A percentile compares a stretch with the other conserved stretches of the same genome.
These are phyloP conservation scores for Phaeosphaeria sp. DNA, from an alignment of 2,329 filamentous ascomycete genomes.

Conservation along the genomic window DNA sequence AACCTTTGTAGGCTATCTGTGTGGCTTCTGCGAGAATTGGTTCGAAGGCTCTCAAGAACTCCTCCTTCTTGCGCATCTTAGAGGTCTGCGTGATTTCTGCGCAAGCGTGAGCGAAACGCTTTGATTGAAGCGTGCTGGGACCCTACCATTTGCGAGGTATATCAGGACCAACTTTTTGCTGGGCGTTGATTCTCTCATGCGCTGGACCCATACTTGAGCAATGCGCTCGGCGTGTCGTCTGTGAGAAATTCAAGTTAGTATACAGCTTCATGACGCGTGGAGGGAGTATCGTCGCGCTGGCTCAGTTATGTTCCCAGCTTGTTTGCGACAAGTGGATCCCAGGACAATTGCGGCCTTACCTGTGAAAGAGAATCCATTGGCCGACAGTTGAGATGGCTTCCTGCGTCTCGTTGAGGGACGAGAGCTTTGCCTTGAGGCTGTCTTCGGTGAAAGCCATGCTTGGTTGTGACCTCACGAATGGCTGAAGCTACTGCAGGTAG, in stretches of 20 bases:
- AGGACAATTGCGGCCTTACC: slow-evolving; percentile 60
- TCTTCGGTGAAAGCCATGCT: slow-evolving; percentile 95
- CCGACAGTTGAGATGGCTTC: slow-evolving; percentile 96
- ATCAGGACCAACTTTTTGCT: slow-evolving; percentile 88
- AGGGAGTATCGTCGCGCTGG: neutral
- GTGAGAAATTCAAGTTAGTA: slow-evolving; percentile 25
- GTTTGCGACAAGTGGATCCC: slow-evolving; percentile 2
- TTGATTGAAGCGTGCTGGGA: neutral
- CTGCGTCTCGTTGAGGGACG: slow-evolving; percentile 94
- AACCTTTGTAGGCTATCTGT: slow-evolving; percentile 87
- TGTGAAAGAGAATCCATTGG: slow-evolving; percentile 99
- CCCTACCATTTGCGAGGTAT: slow-evolving; percentile 90
- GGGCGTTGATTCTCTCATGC: slow-evolving; percentile 84
- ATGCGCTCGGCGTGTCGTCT: slow-evolving; percentile 93
- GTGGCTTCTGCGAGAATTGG: slow-evolving; percentile 92
- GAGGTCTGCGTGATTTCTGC: slow-evolving; percentile 95
- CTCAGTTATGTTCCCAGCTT: neutral
- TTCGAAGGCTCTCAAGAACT: slow-evolving; percentile 90
- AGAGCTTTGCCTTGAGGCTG: slow-evolving; percentile 91
- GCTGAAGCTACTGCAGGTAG: slow-evolving; percentile 22
- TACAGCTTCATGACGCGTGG: slow-evolving; percentile 3
- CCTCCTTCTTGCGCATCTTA: slow-evolving; percentile 87
- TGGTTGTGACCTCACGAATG: slow-evolving; percentile 26
- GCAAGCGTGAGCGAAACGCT: slow-evolving; percentile 4
- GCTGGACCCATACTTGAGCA: slow-evolving; percentile 88